Conservation (phyloP, 352 stramenopile genomes). For the Phytophthora sp. region DNA sequence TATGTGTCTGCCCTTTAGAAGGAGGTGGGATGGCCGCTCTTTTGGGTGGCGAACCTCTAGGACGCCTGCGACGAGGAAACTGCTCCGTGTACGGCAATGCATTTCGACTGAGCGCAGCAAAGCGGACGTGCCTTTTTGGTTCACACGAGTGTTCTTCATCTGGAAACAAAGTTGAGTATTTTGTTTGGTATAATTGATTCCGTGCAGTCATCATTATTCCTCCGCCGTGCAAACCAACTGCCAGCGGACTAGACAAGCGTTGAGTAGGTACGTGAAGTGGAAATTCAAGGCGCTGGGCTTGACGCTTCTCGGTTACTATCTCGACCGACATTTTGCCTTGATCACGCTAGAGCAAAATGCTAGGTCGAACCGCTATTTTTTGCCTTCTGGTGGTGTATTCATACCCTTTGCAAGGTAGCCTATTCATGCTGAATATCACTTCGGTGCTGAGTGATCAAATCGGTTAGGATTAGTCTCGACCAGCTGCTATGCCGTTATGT, state of each 20-base stretch:
- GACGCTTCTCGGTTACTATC: background rate
- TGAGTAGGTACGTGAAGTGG: background rate
- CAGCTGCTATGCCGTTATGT: background rate
- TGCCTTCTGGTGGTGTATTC: no score
- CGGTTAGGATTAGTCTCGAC: background rate
- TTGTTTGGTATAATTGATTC: background rate
- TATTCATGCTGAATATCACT: no score
- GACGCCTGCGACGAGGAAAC: background rate
- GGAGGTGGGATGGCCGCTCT: background rate
- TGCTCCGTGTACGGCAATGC: slow-evolving; percentile 2
- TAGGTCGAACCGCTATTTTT: no score
- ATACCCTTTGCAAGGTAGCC: no score
- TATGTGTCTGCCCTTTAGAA: background rate
- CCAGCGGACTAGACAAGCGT: slow-evolving; percentile 7
- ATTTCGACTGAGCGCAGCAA: slow-evolving; percentile 17
- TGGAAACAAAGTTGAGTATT: slow-evolving; percentile 13
- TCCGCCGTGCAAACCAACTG: slow-evolving; percentile 5
- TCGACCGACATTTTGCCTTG: background rate
- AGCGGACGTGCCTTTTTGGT: slow-evolving; percentile 18
- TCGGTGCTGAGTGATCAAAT: background rate
- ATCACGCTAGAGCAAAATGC: no score
- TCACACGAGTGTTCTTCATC: slow-evolving; percentile 25
- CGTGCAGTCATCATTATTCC: slow-evolving; percentile 12
- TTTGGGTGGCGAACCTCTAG: slow-evolving; percentile 5
- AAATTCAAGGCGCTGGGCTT: background rate